Evolutionary conservation across 345 rosid genomes (phyloP).

Genomic region (Citrus reticulata): DNA sequence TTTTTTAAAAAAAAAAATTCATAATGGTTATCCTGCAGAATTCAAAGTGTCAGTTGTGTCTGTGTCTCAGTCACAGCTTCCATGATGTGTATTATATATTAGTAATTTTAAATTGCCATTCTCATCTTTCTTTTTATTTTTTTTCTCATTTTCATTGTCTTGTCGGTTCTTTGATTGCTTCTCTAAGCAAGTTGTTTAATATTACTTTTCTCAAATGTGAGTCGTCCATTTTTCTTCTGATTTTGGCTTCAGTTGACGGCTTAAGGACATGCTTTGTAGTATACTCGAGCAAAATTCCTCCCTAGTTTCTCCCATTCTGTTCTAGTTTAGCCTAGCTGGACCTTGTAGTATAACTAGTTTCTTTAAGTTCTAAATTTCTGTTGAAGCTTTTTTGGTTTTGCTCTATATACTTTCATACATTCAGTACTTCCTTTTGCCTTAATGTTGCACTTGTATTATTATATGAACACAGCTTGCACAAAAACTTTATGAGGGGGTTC

Average conservation of each 20-base stretch:
- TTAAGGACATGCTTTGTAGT: neutral
- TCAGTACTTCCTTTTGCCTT: neutral
- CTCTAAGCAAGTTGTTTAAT: neutral
- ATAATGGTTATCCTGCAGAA: neutral
- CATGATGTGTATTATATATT: neutral
- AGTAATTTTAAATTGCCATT: neutral
- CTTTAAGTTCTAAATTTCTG: neutral
- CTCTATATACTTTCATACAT: neutral
- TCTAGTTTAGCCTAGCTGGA: neutral
- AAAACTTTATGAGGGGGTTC: slow-evolving; percentile 92
- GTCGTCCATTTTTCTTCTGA: neutral
- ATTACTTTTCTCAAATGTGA: neutral
- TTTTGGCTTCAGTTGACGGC: neutral
- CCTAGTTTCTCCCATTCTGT: neutral
- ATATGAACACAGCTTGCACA: slow-evolving; percentile 79
- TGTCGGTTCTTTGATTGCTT: neutral
- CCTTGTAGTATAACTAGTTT: neutral
- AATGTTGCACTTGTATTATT: slow-evolving; percentile 15
- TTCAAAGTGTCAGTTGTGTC: neutral
- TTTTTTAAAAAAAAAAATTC: neutral
- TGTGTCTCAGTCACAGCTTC: neutral
- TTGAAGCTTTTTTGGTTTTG: neutral
- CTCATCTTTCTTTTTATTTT: neutral
- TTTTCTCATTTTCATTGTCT: neutral
- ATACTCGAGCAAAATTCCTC: neutral